phyloP scores from a whole-genome alignment of 306 rosid species.

The Quercus ilex region DNA sequence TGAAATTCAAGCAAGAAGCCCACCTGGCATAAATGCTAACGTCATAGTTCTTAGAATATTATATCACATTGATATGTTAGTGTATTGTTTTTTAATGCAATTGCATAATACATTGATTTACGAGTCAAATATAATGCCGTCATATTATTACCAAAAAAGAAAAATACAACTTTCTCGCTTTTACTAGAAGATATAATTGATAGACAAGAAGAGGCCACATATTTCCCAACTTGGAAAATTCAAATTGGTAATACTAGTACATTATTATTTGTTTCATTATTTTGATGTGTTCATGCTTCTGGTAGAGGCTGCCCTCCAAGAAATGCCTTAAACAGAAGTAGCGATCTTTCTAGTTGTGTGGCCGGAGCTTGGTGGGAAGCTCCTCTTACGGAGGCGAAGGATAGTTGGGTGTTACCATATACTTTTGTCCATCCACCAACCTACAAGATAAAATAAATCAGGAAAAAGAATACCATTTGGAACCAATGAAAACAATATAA shows the following conservation, averaged over 20 bases:
- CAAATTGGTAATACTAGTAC: background rate
- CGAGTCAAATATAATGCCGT: too few species aligned
- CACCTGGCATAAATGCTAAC: too few species aligned
- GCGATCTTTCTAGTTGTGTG: conserved; percentile 27
- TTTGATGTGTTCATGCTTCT: conserved; percentile 5
- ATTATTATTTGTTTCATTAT: background rate
- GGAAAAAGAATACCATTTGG: background rate
- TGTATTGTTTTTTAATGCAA: too few species aligned
- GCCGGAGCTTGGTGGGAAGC: conserved; percentile 23
- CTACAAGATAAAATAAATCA: background rate
- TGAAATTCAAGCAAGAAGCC: too few species aligned
- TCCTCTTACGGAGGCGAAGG: conserved; percentile 29
- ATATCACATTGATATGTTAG: too few species aligned
- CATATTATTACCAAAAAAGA: too few species aligned
- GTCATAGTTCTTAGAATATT: too few species aligned
- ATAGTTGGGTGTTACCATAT: conserved; percentile 11
- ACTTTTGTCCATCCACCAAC: conserved; percentile 39
- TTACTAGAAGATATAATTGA: too few species aligned
- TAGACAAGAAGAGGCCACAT: too few species aligned
- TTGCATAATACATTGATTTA: too few species aligned
- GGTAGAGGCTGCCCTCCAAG: conserved; percentile 28
- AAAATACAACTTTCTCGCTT: too few species aligned
- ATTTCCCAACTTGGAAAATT: too few species aligned
- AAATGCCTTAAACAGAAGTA: conserved; percentile 14
- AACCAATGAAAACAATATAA: background rate